Percentiles rank a stretch among this genome's conserved stretches.
Evolutionary conservation across 176 grass and related monocot species (phyloP).

Genomic region (Zea mays): DNA sequence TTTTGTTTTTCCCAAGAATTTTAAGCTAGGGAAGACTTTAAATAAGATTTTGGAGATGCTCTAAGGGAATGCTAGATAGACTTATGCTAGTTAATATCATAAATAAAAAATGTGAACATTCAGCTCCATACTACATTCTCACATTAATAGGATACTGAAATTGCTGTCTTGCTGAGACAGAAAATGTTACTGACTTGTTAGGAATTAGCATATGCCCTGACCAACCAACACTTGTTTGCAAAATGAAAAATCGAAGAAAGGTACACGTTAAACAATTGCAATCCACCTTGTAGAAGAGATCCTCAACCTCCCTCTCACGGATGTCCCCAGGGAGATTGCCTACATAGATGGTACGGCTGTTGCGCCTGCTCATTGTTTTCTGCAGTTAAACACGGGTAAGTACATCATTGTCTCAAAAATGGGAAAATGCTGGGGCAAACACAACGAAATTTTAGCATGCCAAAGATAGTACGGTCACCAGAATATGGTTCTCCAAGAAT

Average conservation of each 20-base stretch:
- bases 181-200: neutral
- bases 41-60: no score
- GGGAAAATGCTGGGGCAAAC: neutral
- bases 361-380: conserved; percentile 74
- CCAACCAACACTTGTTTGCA: neutral
- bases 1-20: no score
- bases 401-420: conserved; percentile 4
- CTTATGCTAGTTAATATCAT: neutral
- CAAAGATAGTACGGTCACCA: neutral
- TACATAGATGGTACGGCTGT: conserved; percentile 78
- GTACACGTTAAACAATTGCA: neutral
- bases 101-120: neutral
- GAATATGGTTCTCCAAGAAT: neutral
- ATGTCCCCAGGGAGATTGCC: conserved; percentile 97
- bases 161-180: neutral
- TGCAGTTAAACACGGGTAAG: conserved; percentile 16
- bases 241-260: neutral
- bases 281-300: conserved; percentile 91
- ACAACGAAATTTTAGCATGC: neutral
- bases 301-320: conserved; percentile 91
- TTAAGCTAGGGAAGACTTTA: no score
- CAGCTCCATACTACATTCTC: neutral
- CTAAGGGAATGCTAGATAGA: neutral
- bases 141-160: neutral
- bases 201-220: conserved; percentile 1